Percentiles rank a stretch among this genome's conserved stretches.
phyloP scores from a whole-genome alignment of 2,329 filamentous ascomycete genomes.

The Fusarium sp. region DNA sequence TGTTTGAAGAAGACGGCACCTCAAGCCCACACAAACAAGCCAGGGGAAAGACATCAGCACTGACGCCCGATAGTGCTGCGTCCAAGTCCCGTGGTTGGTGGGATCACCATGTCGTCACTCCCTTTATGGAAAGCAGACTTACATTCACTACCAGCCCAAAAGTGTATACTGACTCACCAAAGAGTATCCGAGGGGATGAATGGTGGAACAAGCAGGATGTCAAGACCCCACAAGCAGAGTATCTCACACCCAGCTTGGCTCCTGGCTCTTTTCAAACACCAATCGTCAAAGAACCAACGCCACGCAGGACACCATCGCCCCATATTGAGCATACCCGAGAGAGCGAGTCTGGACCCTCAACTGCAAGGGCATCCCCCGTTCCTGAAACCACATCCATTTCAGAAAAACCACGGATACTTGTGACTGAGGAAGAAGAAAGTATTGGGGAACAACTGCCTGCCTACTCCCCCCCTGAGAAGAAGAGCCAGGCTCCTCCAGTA shows the following conservation, averaged over 20 bases:
- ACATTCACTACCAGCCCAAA: conserved; percentile 58
- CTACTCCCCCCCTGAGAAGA: conserved; percentile 63
- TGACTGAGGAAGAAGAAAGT: conserved; percentile 52
- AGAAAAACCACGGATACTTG: conserved; percentile 57
- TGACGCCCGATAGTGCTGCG: conserved; percentile 63
- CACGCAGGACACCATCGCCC: conserved; percentile 52
- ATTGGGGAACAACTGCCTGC: conserved; percentile 63
- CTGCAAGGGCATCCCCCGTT: conserved; percentile 32
- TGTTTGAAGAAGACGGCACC: conserved; percentile 77
- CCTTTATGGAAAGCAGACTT: conserved; percentile 66
- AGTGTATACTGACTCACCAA: conserved; percentile 50
- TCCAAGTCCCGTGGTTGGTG: conserved; percentile 79
- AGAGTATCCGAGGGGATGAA: conserved; percentile 48
- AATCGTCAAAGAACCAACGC: conserved; percentile 54
- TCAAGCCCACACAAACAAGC: conserved; percentile 54
- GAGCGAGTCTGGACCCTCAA: conserved; percentile 36
- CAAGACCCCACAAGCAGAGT: conserved; percentile 31
- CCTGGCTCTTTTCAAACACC: conserved; percentile 48
- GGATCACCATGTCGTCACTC: conserved; percentile 80
- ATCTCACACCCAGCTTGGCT: conserved; percentile 32
- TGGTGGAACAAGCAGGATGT: conserved; percentile 53
- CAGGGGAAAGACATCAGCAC: conserved; percentile 53
- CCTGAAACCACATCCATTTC: conserved; percentile 32
- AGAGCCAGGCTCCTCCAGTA: conserved; percentile 51
- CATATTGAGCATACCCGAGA: conserved; percentile 26